These are phyloP conservation scores for Parathielavia appendiculata DNA, from an alignment of 495 filamentous ascomycete species.

Conservation along the genomic window DNA sequence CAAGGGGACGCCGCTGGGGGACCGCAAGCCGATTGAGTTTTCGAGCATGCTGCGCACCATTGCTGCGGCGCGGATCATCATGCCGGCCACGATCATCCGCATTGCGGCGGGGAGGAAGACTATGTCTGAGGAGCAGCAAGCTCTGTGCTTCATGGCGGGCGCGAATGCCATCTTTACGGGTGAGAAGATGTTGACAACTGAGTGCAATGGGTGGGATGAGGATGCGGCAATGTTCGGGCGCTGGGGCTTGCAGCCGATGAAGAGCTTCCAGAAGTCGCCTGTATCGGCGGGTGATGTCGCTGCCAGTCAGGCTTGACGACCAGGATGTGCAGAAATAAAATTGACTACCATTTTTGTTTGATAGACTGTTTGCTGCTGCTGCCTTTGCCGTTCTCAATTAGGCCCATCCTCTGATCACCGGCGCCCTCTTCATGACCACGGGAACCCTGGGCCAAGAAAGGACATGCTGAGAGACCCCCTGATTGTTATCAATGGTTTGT, in stretches of 20 bases:
- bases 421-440: too few species aligned
- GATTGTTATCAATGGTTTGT: too few species aligned
- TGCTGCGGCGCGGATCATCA: constrained; percentile 69
- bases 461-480: too few species aligned
- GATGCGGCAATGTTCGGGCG: constrained; percentile 71
- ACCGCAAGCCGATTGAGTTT: constrained; percentile 64
- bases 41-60: constrained; percentile 67
- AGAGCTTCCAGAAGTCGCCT: constrained; percentile 36
- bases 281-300: constrained; percentile 1
- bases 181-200: constrained; percentile 87
- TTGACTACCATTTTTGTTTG: too few species aligned
- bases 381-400: too few species aligned
- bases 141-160: constrained; percentile 76
- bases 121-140: constrained; percentile 75
- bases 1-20: constrained; percentile 73
- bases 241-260: constrained; percentile 65
- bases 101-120: constrained; percentile 75
- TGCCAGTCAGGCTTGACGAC: background rate
- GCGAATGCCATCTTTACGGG: constrained; percentile 87
- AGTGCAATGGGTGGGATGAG: constrained; percentile 83
- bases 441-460: too few species aligned
- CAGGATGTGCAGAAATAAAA: too few species aligned
- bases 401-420: too few species aligned
- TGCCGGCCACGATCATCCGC: constrained; percentile 75
- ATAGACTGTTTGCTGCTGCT: too few species aligned